Evolutionary conservation across 2,329 filamentous ascomycete species (phyloP).

Genomic region (Knoxdaviesia proteae): DNA sequence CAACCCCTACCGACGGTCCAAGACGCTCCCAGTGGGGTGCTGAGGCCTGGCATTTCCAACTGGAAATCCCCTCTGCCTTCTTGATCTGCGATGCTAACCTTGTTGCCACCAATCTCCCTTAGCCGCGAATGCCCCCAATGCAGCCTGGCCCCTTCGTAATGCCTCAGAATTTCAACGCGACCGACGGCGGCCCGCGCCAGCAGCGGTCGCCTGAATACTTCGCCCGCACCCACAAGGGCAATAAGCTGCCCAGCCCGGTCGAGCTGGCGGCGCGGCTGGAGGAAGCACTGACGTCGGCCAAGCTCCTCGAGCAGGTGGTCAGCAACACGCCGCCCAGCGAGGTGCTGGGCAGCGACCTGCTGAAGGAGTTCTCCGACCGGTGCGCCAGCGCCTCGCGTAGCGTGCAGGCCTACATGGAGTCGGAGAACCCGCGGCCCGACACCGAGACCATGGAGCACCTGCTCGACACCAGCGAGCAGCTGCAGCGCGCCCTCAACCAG

Average conservation of each 20-base stretch:
- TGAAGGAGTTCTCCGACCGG: constrained; percentile 77
- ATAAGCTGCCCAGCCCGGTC: constrained; percentile 40
- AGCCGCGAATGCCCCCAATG: no score
- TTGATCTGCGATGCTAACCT: no score
- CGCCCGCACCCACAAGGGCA: constrained; percentile 25
- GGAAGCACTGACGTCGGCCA: constrained; percentile 77
- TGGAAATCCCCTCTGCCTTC: no score
- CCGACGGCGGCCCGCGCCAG: no score
- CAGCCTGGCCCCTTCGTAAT: no score
- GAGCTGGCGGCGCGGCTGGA: constrained; percentile 72
- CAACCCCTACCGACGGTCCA: no score
- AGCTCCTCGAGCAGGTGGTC: constrained; percentile 77
- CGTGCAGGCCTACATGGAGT: constrained; percentile 70
- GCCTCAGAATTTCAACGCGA: no score
- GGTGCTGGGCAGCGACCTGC: constrained; percentile 63
- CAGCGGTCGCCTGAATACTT: constrained; percentile 25
- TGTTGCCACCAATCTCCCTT: no score
- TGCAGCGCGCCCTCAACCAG: constrained; percentile 62
- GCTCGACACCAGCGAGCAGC: constrained; percentile 85
- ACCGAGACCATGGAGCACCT: constrained; percentile 85
- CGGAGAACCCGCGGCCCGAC: constrained; percentile 61
- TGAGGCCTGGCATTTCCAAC: no score
- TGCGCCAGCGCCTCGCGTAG: constrained; percentile 63
- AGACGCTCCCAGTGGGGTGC: no score
- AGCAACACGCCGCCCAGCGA: constrained; percentile 64